Evolutionary conservation across 2,329 filamentous ascomycete species (phyloP), one percentile per base, ranked within the genome.

Genomic region (Colletotrichum coccodes): DNA sequence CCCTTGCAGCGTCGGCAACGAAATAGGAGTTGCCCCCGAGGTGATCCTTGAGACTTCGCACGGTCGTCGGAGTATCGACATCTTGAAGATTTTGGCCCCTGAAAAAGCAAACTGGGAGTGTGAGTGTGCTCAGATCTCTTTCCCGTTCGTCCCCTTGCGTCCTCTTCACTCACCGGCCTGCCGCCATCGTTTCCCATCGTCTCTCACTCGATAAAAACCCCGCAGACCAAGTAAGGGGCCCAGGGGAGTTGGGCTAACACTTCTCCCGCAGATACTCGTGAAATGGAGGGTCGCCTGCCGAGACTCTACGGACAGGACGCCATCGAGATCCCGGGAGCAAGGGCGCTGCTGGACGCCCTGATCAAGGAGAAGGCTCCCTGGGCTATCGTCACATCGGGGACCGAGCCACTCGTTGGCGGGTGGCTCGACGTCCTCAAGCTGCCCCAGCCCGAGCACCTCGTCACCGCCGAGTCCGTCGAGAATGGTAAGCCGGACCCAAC

Each of bases 71-170:
- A 94, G 91, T 73, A 97, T 98, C 75, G 96, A 99, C 75, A 90
- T 92, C 3, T 86, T 99, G 67, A 89, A 89, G 78, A 84, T 95
- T 32, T 88, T 97, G 67, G 91, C 93, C 71, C 92, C 94, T 18
- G 90, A 93, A 73, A 94, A 94, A 78, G 96, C 96, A 47, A 98
- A 92, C 74, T 95, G 93, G 94, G 94, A 97, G 72, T 97, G 94
- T 97, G 82, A 83, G 93, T 89, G 36, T 32, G 38, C 47, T 40
- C 68, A 28, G 56, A 50, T 69, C 52, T 54, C 54, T 54, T 46
- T 36, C 34, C 23, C 44, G 11, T 21, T 23, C 50, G 34, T 57
- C 58, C 59, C 70, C 67, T 69, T 65, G 54, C 54, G 50, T 70
- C 44, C 18, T 28, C 56, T 50, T 26, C 36, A 36, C 46, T 57